Conservation (phyloP, 116 monocot genomes). For the Iris pallida region DNA sequence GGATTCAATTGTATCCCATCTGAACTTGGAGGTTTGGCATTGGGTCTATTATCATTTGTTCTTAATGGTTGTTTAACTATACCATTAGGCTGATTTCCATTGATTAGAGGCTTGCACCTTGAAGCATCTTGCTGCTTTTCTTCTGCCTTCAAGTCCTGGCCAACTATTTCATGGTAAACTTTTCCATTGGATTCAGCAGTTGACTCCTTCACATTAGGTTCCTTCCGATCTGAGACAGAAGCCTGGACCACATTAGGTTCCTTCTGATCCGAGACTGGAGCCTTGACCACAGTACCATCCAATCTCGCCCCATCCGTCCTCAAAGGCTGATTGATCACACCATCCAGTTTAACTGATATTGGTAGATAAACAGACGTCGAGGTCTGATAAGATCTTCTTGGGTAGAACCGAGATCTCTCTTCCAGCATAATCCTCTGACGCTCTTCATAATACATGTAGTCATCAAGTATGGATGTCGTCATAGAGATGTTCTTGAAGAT, state of each 20-base stretch:
- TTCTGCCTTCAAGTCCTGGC: background rate
- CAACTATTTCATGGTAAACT: background rate
- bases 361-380: conserved; percentile 9
- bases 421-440: conserved; percentile 26
- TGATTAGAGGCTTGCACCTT: too few relatives aligned
- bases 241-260: background rate
- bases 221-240: background rate
- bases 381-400: conserved; percentile 9
- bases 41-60: background rate
- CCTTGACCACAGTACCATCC: background rate
- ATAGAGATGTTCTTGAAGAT: conserved; percentile 23
- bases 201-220: background rate
- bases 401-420: conserved; percentile 24
- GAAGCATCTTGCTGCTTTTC: background rate
- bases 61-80: too few relatives aligned
- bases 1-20: background rate
- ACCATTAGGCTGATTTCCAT: too few relatives aligned
- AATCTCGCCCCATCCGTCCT: too few relatives aligned
- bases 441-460: conserved; percentile 34
- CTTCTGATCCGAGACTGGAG: background rate
- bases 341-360: conserved; percentile 6
- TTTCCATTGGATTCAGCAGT: background rate
- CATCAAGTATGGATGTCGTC: conserved; percentile 38
- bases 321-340: background rate
- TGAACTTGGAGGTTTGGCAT: background rate